Evolutionary conservation across 2,329 filamentous ascomycete species (phyloP).

Genomic region (Zalaria sp.): DNA sequence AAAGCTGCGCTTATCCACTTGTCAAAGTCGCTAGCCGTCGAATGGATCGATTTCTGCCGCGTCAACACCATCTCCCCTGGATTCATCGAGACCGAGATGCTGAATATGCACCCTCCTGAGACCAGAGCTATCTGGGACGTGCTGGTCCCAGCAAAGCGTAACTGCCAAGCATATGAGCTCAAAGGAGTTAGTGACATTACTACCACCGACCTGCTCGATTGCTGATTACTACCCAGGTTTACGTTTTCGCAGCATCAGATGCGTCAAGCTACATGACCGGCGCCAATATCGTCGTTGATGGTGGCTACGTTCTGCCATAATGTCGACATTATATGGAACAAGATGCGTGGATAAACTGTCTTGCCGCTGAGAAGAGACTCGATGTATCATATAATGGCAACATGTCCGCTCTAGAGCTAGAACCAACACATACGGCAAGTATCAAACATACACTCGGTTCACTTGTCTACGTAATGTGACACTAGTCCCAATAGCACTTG

Average conservation of each 20-base stretch:
- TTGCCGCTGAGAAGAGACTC: no score
- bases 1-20: no score
- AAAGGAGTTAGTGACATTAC: neutral
- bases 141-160: neutral
- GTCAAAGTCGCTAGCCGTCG: no score
- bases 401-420: no score
- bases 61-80: constrained; percentile 28
- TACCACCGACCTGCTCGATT: neutral
- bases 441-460: no score
- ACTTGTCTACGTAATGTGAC: no score
- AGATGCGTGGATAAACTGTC: no score
- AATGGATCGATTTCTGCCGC: constrained; percentile 20
- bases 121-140: no score
- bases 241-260: constrained; percentile 34
- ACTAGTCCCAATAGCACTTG: no score
- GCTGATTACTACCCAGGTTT: constrained; percentile 17
- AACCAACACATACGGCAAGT: no score
- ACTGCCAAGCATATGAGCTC: neutral
- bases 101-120: constrained; percentile 16
- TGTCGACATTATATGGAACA: no score
- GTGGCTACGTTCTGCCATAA: constrained; percentile 36
- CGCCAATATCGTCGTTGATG: constrained; percentile 33
- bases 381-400: no score
- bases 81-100: constrained; percentile 26
- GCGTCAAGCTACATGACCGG: constrained; percentile 33